phyloP scores from a whole-genome alignment of 108 stramenopile species.

The Cyclostephanos tholiformis region DNA sequence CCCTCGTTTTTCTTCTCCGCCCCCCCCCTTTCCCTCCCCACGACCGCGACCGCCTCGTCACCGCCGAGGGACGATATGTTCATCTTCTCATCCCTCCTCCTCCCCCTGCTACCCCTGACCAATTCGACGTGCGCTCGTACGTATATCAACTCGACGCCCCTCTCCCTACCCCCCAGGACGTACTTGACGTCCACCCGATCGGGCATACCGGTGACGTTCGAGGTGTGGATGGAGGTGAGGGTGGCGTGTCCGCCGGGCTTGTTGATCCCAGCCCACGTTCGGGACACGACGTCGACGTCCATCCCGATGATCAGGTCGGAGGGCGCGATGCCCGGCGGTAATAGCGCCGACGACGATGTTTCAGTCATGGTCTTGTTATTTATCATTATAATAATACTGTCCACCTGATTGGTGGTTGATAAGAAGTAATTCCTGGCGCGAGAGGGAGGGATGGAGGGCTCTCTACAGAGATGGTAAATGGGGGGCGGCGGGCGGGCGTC shows the following conservation, averaged over 20 bases:
- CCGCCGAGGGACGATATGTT: not conserved
- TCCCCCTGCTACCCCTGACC: not conserved
- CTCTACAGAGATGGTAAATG: no score
- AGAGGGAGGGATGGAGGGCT: no score
- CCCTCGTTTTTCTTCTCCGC: not conserved
- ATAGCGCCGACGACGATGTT: no score
- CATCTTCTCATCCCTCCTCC: slow-evolving; percentile 10
- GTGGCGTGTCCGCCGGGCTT: slow-evolving; percentile 25
- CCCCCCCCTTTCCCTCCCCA: not conserved
- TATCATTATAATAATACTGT: no score
- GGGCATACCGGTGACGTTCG: not conserved
- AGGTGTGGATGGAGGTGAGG: not conserved
- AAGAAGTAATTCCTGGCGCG: no score
- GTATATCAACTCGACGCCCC: slow-evolving; percentile 14
- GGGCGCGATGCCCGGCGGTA: not conserved
- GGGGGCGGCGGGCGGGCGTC: no score
- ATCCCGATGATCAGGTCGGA: not conserved
- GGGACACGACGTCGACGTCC: slow-evolving; percentile 18
- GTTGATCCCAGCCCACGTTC: slow-evolving; percentile 40
- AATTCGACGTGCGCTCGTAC: slow-evolving; percentile 9
- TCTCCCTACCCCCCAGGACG: slow-evolving; percentile 17
- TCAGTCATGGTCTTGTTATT: no score
- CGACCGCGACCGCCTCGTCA: not conserved
- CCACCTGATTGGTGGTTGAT: no score
- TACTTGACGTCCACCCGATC: slow-evolving; percentile 18